Conservation (phyloP, 2,329 filamentous ascomycete genomes). For the Metarhizium sp. region DNA sequence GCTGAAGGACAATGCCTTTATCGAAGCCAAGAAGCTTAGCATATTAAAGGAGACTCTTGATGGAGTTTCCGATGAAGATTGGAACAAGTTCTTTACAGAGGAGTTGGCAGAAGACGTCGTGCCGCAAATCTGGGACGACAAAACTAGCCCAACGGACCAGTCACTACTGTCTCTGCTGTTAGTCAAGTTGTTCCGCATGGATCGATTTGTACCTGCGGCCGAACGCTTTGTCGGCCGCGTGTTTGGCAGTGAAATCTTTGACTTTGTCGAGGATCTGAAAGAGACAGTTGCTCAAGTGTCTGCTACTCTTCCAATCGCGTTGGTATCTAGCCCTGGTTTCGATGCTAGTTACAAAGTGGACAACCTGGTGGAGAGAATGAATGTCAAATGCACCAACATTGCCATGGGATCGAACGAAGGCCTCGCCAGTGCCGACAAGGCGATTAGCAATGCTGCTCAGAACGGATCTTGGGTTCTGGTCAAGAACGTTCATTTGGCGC, state of each 20-base stretch:
- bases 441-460: conserved; percentile 84
- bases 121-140: conserved; percentile 63
- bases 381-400: conserved; percentile 84
- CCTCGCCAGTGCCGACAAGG: conserved; percentile 85
- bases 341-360: conserved; percentile 99
- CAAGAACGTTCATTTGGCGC: conserved; percentile 97
- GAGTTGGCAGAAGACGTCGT: conserved; percentile 81
- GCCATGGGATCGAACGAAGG: conserved; percentile 98
- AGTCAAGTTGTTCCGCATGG: conserved; percentile 89
- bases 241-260: conserved; percentile 75
- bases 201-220: conserved; percentile 86
- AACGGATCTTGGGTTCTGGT: conserved; percentile 92
- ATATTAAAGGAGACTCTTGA: conserved; percentile 67
- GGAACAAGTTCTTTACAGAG: conserved; percentile 75
- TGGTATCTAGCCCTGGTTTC: conserved; percentile 92
- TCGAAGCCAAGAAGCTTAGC: conserved; percentile 57
- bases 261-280: conserved; percentile 76
- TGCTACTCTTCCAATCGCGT: conserved; percentile 74
- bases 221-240: conserved; percentile 84
- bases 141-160: conserved; percentile 57
- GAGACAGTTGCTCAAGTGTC: conserved; percentile 78
- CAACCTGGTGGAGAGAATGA: conserved; percentile 75
- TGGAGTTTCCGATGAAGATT: conserved; percentile 50
- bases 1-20: conserved; percentile 58
- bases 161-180: conserved; percentile 77